Evolutionary conservation across 2,329 filamentous ascomycete genomes (phyloP).

Genomic region (Fusarium mundagurra): DNA sequence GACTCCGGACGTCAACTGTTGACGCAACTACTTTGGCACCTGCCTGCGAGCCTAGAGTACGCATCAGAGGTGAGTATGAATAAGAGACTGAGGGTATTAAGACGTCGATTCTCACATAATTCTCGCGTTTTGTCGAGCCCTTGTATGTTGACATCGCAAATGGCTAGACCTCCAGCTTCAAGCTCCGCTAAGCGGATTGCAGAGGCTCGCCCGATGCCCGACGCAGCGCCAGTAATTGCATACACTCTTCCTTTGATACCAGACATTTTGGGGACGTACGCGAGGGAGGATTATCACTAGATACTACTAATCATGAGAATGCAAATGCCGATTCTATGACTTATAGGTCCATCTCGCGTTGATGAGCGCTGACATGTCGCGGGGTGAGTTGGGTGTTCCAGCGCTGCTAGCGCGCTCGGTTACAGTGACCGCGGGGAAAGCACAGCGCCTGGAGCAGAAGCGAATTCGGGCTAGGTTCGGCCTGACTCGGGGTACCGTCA

Average conservation of each 20-base stretch:
- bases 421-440: neutral
- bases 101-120: neutral
- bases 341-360: neutral
- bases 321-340: neutral
- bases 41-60: neutral
- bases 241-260: neutral
- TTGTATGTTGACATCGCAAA: neutral
- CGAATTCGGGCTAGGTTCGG: neutral
- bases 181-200: neutral
- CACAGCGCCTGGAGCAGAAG: neutral
- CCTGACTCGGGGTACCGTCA: neutral
- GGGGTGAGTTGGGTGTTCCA: neutral
- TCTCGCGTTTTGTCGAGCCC: neutral
- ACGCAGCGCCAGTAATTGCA: neutral
- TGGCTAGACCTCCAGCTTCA: neutral
- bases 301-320: neutral
- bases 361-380: neutral
- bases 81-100: too few relatives aligned
- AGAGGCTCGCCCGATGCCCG: neutral
- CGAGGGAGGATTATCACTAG: fast-evolving
- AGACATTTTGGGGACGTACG: neutral
- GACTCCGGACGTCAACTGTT: neutral
- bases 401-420: neutral
- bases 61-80: too few relatives aligned
- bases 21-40: neutral